phyloP scores from a whole-genome alignment of 2,329 filamentous ascomycete species.

The Fusarium praegraminearum region DNA sequence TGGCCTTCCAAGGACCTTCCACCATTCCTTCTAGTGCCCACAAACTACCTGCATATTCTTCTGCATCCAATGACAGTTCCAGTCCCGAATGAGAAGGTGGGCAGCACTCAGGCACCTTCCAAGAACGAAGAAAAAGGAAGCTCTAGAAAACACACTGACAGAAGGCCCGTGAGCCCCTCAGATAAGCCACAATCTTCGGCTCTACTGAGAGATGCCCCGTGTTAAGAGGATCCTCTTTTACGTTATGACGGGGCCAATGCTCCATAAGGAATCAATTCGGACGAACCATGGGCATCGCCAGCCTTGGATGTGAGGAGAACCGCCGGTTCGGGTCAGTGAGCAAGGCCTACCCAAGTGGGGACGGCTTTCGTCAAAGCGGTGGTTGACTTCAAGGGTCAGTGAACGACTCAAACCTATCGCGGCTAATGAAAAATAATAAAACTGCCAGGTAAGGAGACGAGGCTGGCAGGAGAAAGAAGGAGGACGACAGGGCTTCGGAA shows the following conservation, averaged over 20 bases:
- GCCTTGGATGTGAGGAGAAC: conserved; percentile 31
- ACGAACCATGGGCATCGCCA: conserved; percentile 29
- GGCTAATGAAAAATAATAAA: conserved; percentile 9
- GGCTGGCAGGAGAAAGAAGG: not conserved
- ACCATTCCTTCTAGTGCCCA: conserved; percentile 32
- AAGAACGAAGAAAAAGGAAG: conserved; percentile 33
- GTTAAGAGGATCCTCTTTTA: conserved; percentile 29
- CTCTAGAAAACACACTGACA: conserved; percentile 31
- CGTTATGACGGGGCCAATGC: conserved; percentile 24
- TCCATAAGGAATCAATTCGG: conserved; percentile 6
- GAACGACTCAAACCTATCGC: conserved; percentile 24
- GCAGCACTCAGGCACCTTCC: conserved; percentile 23
- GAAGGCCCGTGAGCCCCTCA: conserved; percentile 17
- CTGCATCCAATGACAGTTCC: conserved; percentile 1
- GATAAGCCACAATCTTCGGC: conserved; percentile 27
- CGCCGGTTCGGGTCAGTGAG: conserved; percentile 41
- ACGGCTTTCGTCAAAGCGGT: conserved; percentile 8
- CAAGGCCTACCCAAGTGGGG: conserved; percentile 9
- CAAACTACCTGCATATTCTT: conserved; percentile 1
- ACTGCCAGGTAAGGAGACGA: not conserved
- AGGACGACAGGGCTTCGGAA: conserved; percentile 24
- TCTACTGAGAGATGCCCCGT: conserved; percentile 20
- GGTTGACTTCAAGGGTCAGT: conserved; percentile 1
- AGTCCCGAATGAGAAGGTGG: conserved; percentile 38
- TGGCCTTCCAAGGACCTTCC: conserved; percentile 34